Evolutionary conservation across 1,139 yeast species (phyloP), one percentile per base, ranked within the genome.

Genomic region (Yamadazyma diospyri): DNA sequence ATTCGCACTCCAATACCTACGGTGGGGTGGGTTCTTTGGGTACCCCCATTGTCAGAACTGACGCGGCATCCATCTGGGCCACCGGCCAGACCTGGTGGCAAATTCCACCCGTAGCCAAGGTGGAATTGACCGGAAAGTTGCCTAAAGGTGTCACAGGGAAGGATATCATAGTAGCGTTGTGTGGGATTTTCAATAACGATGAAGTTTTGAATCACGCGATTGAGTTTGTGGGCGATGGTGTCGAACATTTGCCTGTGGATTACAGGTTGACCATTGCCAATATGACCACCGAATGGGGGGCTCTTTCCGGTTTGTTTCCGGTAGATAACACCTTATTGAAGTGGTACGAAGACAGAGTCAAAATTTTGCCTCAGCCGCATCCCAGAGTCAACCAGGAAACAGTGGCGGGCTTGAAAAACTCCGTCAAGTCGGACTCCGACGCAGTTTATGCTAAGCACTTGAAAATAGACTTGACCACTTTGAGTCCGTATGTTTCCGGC

Each of bases 71-170:
- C 5, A 92, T 94, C 46, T 92, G 99, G 99, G 97, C 98, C 11
- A 92, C 98, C 0, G 97, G 97, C 27, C 95, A 87, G 64, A 94
- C 98, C 4, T 92, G 99, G 99, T 92, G 98, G 98, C 98, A 94
- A 76, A 86, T 92, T 38, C 99, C 99, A 4, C 98, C 98, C 1
- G 97, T 92, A 15, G 98, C 98, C 25, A 80, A 81, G 53, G 97
- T 92, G 9, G 95, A 86, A 58, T 72, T 92, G 38, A 71, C 74
- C 45, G 97, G 97, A 27, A 61, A 75, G 45, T 73, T 92, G 39
- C 95, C 94, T 14, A 64, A 72, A 36, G 97, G 97, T 15, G 89
- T 86, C 12, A 80, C 95, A 6, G 99, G 99, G 44, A 92, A 92
- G 59, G 99, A 92, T 62, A 94, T 94, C 33, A 94, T 92, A 55